Evolutionary conservation across 768 basidiomycete genomes (phyloP), one percentile per base, ranked within the genome.

Genomic region (Cytidiella melzeri): DNA sequence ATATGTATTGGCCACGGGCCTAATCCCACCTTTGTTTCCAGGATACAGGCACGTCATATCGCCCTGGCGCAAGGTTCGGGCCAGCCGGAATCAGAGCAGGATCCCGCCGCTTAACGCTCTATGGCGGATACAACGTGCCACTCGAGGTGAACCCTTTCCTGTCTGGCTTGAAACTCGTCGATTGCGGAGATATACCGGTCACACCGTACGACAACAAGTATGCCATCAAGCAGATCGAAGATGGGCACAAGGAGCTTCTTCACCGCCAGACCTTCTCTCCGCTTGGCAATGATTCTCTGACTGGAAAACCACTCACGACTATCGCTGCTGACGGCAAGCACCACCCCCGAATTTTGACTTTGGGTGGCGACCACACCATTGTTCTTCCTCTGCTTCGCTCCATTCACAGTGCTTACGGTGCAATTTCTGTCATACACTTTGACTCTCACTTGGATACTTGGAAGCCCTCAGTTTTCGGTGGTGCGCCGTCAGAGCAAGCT

Each of bases 331-430:
- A 92, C 52, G 87, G 86, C 11, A 80, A 78, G 60, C 71, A 79
- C 47, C 90, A 92, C 60, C 90, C 91, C 0, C 73, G 87, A 34
- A 69, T 93, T 47, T 75, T 93, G 52, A 87, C 89, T 19, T 78
- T 92, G 27, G 92, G 92, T 19, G 91, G 92, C 3, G 91, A 93
- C 60, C 91, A 92, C 61, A 90, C 89, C 7, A 88, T 92, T 53
- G 88, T 82, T 30, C 64, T 83, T 5, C 81, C 81, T 13, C 67
- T 83, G 41, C 61, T 74, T 47, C 80, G 87, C 36, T 87, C 90
- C 13, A 77, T 92, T 41, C 63, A 87, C 63, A 79, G 80, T 38
- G 81, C 81, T 11, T 92, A 92, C 58, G 88, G 90, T 2, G 75
- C 83, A 6, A 84, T 89, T 47, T 83, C 81, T 25, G 84, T 88